Conservation (phyloP, 1,284 basidiomycete genomes). For the Chondrostereum purpureum region DNA sequence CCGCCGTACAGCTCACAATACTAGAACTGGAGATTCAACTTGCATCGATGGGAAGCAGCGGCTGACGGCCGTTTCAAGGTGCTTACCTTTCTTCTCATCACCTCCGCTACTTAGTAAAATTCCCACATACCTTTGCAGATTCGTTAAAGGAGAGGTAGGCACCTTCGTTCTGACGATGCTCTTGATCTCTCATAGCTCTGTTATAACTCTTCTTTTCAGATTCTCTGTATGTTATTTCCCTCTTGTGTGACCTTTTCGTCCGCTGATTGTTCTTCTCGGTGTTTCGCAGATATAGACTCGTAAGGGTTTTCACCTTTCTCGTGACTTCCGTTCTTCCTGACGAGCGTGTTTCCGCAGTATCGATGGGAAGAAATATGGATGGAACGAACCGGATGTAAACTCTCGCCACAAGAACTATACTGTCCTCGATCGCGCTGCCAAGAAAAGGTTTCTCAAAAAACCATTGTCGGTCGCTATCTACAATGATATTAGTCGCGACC, state of each 20-base stretch:
- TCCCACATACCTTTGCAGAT: too few species aligned
- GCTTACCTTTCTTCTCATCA: not conserved
- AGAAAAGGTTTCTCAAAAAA: constrained; percentile 25
- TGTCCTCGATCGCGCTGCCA: constrained; percentile 8
- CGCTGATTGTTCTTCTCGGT: not conserved
- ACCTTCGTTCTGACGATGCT: not conserved
- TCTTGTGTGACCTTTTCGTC: not conserved
- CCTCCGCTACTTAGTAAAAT: not conserved
- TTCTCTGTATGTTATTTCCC: not conserved
- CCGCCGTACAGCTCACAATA: not conserved
- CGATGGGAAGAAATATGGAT: constrained; percentile 8
- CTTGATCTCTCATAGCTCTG: not conserved
- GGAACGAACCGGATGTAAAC: not conserved
- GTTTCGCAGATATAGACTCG: constrained; percentile 23
- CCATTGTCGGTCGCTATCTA: constrained; percentile 36
- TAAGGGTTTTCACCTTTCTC: constrained; percentile 15
- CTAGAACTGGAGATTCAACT: not conserved
- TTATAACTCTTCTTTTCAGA: not conserved
- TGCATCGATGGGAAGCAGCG: constrained; percentile 5
- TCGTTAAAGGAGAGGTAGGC: constrained; percentile 1
- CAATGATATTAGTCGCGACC: constrained; percentile 20
- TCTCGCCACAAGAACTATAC: constrained; percentile 2
- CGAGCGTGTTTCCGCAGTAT: constrained; percentile 2
- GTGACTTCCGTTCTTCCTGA: not conserved
- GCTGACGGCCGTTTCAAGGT: not conserved